Conservation (phyloP, 306 rosid genomes). For the Castanopsis chinensis region DNA sequence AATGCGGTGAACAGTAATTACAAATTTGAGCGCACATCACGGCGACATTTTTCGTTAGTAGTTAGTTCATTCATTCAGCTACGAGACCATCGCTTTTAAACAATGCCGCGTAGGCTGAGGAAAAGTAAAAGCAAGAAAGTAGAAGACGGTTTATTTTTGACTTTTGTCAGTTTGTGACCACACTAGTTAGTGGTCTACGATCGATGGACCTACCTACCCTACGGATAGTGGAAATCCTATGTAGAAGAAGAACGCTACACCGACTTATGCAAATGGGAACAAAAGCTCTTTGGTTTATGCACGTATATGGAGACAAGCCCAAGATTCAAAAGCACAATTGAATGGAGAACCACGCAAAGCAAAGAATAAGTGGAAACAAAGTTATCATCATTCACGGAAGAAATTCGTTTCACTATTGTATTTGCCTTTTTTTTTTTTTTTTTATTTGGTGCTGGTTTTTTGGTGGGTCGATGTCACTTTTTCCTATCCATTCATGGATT, state of each 20-base stretch:
- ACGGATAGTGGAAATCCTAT: not conserved
- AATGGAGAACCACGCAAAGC: conserved; percentile 4
- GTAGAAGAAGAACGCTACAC: not conserved
- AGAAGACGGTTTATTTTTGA: too few relatives aligned
- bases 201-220: not conserved
- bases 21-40: conserved; percentile 12
- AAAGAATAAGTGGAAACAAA: conserved; percentile 27
- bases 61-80: not conserved
- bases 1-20: not conserved
- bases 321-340: conserved; percentile 7
- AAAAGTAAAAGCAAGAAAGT: too few relatives aligned
- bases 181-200: not conserved
- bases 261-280: too few relatives aligned
- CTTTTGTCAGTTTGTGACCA: too few relatives aligned
- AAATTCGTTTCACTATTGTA: not conserved
- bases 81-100: too few relatives aligned
- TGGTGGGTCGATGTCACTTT: not conserved
- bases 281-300: not conserved
- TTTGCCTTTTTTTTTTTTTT: too few relatives aligned
- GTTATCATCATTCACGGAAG: conserved; percentile 2
- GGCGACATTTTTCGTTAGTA: not conserved
- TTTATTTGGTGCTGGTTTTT: too few relatives aligned
- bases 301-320: conserved; percentile 13
- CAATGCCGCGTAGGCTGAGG: too few relatives aligned
- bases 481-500: not conserved